phyloP scores from a whole-genome alignment of 2,329 filamentous ascomycete genomes.

The Epicoccum nigrum region DNA sequence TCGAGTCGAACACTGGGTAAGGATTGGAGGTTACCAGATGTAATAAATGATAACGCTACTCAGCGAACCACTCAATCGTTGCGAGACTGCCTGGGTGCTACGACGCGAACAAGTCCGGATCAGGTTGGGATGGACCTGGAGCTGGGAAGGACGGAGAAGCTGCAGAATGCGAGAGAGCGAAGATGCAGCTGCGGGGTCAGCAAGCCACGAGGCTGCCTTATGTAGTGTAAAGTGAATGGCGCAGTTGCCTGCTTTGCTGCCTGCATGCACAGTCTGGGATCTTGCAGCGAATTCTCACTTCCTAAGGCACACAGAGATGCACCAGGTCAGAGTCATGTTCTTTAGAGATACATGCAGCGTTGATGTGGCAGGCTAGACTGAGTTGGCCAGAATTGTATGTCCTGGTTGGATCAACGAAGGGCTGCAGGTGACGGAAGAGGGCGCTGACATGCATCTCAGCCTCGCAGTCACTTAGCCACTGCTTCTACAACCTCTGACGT shows the following conservation, averaged over 20 bases:
- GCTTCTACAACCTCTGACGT: background rate
- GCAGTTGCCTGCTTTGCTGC: constrained; percentile 15
- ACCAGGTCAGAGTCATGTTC: background rate
- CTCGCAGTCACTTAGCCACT: background rate
- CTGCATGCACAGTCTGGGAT: constrained; percentile 9
- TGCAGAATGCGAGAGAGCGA: background rate
- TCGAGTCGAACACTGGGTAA: background rate
- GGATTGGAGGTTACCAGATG: background rate
- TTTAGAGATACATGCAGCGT: background rate
- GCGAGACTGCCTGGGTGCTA: background rate
- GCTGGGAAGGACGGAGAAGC: background rate
- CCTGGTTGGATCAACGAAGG: constrained; percentile 5
- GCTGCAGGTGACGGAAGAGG: constrained; percentile 14
- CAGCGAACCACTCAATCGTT: background rate
- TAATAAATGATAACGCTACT: background rate
- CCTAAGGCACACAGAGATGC: background rate
- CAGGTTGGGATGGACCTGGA: background rate
- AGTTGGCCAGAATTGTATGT: background rate
- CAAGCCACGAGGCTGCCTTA: constrained; percentile 5
- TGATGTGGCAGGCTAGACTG: background rate
- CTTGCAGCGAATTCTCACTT: background rate
- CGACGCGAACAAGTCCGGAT: background rate
- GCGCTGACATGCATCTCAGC: constrained; percentile 9
- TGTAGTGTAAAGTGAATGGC: constrained; percentile 6
- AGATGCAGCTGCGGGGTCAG: background rate